These are phyloP conservation scores for Silybum marianum DNA, from an alignment of 129 eudicot species.

Conservation along the genomic window DNA sequence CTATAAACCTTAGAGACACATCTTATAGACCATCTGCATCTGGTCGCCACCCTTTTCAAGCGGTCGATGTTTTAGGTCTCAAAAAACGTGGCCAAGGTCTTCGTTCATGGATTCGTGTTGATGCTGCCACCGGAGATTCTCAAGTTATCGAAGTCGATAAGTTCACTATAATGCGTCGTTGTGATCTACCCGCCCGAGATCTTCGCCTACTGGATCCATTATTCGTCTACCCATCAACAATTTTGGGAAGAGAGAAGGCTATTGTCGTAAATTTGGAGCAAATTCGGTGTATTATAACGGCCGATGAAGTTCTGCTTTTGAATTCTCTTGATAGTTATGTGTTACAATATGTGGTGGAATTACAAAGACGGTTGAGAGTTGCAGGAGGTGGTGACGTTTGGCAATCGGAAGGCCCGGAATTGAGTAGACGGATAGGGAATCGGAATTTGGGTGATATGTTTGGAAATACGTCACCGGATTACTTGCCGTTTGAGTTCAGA, in stretches of 20 bases:
- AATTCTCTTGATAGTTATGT: constrained; percentile 92
- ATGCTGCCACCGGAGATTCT: constrained; percentile 66
- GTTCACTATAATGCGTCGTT: constrained; percentile 90
- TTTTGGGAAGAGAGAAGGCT: constrained; percentile 98
- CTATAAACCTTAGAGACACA: constrained; percentile 65
- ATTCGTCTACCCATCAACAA: constrained; percentile 91
- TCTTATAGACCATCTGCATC: constrained; percentile 73
- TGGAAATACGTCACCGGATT: constrained; percentile 76
- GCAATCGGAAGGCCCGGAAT: constrained; percentile 67
- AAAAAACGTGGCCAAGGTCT: constrained; percentile 97
- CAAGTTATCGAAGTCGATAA: constrained; percentile 93
- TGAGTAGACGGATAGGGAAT: constrained; percentile 51
- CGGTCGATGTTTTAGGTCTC: constrained; percentile 75
- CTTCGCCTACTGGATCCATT: constrained; percentile 89
- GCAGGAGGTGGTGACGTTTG: constrained; percentile 76
- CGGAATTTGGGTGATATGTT: constrained; percentile 54
- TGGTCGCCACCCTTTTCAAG: constrained; percentile 78
- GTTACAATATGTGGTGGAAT: constrained; percentile 86
- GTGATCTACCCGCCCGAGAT: constrained; percentile 97
- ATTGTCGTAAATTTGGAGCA: constrained; percentile 98
- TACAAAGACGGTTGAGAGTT: constrained; percentile 73
- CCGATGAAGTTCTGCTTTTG: constrained; percentile 89
- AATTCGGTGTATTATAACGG: constrained; percentile 97
- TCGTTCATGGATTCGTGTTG: constrained; percentile 98
- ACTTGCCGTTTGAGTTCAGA: constrained; percentile 96